Evolutionary conservation across 1,139 yeast species (phyloP), one percentile per base, ranked within the genome.

Genomic region (Blastobotrys petasosporus): DNA sequence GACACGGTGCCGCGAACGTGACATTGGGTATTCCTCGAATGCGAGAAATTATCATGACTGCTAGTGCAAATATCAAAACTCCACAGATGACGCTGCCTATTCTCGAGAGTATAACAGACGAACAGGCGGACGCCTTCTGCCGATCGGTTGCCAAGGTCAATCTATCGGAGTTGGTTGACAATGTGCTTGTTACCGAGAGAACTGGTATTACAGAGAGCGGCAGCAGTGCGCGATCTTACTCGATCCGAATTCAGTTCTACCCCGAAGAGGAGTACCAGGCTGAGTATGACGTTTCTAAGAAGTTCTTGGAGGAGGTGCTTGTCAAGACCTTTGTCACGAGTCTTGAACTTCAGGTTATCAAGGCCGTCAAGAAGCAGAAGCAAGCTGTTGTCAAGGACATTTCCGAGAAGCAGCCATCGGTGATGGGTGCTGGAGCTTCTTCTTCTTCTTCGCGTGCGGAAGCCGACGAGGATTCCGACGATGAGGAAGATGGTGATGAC

Each of bases 1-100:
- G 99, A 66, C 98, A 94, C 72, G 99, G 99, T 79, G 99, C 98
- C 49, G 98, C 98, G 42, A 94, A 94, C 69, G 99, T 94, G 56
- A 94, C 99, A 1, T 77, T 94, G 63, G 99, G 99, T 84, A 94
- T 94, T 64, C 99, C 99, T 42, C 96, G 99, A 80, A 83, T 94
- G 90, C 84, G 99, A 79, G 99, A 94, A 78, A 94, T 94, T 64
- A 90, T 94, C 64, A 94, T 94, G 98, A 94, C 98, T 13, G 99
- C 98, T 9, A 86, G 96, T 49, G 80, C 96, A 16, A 73, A 85
- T 47, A 94, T 94, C 62, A 87, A 88, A 71, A 94, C 99, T 10
- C 99, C 99, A 44, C 97, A 92, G 70, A 94, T 94, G 98, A 82
- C 94, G 2, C 74, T 94, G 59, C 97, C 97, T 35, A 75, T 94